Conservation (phyloP, 805 yeast species). For the Cephaloascus fragrans region DNA sequence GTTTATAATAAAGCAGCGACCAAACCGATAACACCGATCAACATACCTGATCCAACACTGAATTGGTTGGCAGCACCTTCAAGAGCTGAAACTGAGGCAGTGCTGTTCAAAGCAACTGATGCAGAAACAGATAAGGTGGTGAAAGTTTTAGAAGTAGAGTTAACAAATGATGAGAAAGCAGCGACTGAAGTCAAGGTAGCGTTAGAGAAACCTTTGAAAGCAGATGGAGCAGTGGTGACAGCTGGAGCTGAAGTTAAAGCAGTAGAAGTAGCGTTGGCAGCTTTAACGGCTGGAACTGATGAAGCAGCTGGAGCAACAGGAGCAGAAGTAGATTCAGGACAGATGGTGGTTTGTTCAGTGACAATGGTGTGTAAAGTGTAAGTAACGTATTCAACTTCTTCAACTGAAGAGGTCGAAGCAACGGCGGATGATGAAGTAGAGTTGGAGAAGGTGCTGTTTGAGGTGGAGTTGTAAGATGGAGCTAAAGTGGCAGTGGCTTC, state of each 20-base stretch:
- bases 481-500: slow-evolving; percentile 2
- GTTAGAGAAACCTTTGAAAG: no score
- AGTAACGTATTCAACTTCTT: background rate
- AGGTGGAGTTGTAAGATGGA: background rate
- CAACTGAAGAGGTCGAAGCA: background rate
- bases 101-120: background rate
- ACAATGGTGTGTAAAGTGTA: background rate
- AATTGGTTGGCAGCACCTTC: background rate
- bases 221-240: slow-evolving; percentile 2
- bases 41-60: background rate
- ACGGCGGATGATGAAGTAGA: background rate
- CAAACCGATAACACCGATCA: no score
- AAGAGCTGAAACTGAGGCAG: background rate
- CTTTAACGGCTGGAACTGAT: background rate
- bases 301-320: background rate
- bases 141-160: background rate
- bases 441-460: background rate
- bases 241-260: slow-evolving; percentile 6
- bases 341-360: background rate
- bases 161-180: background rate
- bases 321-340: background rate
- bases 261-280: slow-evolving; percentile 3
- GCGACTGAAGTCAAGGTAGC: background rate
- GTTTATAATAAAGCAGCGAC: no score
- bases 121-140: background rate